Percentiles rank a stretch among this genome's conserved stretches.
Conservation (phyloP, 1,284 basidiomycete genomes). For the Xerocomus cyaneibrunnescens region DNA sequence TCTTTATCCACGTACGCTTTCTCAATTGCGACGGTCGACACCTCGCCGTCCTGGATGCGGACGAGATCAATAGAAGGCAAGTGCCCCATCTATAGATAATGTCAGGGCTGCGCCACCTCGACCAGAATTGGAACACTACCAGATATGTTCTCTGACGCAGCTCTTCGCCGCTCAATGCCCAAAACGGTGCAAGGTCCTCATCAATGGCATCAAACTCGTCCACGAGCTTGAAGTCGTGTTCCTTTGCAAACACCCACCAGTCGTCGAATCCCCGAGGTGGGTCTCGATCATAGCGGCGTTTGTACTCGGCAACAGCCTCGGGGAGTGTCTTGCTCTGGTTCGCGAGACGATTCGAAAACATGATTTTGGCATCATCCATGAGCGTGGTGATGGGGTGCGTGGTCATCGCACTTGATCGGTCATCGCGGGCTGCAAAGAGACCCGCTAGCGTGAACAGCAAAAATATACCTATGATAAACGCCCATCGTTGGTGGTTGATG, state of each 20-base stretch:
- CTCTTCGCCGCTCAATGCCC: conserved; percentile 69
- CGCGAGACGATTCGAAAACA: conserved; percentile 62
- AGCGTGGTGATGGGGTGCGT: conserved; percentile 80
- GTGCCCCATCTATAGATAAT: conserved; percentile 59
- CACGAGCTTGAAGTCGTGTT: conserved; percentile 74
- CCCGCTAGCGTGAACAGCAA: conserved; percentile 59
- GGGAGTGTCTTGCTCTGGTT: conserved; percentile 75
- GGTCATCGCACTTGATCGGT: conserved; percentile 14
- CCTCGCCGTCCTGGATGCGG: conserved; percentile 63
- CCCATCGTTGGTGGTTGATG: conserved; percentile 29
- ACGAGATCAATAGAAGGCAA: conserved; percentile 85
- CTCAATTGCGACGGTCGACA: conserved; percentile 61
- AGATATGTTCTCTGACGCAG: conserved; percentile 67
- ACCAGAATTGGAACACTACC: conserved; percentile 38
- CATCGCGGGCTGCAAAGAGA: conserved; percentile 43
- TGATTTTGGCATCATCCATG: conserved; percentile 75
- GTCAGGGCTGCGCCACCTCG: conserved; percentile 1
- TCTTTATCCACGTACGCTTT: conserved; percentile 63
- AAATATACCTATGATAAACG: conserved; percentile 50
- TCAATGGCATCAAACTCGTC: conserved; percentile 89
- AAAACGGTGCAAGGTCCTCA: conserved; percentile 81
- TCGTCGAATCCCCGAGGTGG: conserved; percentile 88
- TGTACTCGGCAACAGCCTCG: conserved; percentile 79
- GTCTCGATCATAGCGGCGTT: conserved; percentile 65
- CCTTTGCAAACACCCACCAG: conserved; percentile 83